phyloP scores from a whole-genome alignment of 805 yeast genomes.

The Myxozyma udenii region DNA sequence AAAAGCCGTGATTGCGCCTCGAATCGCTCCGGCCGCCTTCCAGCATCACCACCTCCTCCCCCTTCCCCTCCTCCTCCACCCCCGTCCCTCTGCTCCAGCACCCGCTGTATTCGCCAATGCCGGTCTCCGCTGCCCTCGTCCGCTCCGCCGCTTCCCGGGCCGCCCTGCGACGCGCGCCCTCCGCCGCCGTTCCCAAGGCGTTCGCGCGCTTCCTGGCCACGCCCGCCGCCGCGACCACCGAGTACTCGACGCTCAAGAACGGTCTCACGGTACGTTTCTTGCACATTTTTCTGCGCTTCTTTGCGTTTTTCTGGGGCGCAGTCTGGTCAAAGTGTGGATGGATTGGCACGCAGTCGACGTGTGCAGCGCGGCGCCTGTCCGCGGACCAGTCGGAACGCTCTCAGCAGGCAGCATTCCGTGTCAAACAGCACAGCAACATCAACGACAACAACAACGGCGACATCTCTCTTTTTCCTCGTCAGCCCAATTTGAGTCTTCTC shows the following conservation, averaged over 20 bases:
- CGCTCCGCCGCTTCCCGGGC: constrained; percentile 22
- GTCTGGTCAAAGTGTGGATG: too few relatives aligned
- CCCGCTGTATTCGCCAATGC: constrained; percentile 11
- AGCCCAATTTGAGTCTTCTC: too few relatives aligned
- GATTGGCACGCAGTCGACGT: background rate
- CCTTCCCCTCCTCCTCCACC: constrained; percentile 1
- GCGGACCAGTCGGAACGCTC: too few relatives aligned
- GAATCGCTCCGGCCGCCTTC: constrained; percentile 4
- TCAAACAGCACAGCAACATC: too few relatives aligned
- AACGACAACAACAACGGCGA: too few relatives aligned
- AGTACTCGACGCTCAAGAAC: constrained; percentile 74
- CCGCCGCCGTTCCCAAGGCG: constrained; percentile 6
- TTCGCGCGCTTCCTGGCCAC: constrained; percentile 30
- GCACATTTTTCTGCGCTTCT: too few relatives aligned
- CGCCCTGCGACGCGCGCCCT: constrained; percentile 19
- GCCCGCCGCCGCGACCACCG: constrained; percentile 45
- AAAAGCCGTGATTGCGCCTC: constrained; percentile 1
- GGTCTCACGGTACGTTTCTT: constrained; percentile 69
- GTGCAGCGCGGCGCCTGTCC: too few relatives aligned
- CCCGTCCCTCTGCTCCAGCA: constrained; percentile 1
- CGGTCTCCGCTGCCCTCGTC: constrained; percentile 28
- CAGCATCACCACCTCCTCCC: background rate
- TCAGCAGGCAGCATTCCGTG: too few relatives aligned
- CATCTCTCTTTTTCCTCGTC: too few relatives aligned
- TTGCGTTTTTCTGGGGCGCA: too few relatives aligned